Percentiles rank a stretch among this genome's conserved stretches.
phyloP scores from a whole-genome alignment of 345 rosid species.

The Adansonia digitata region DNA sequence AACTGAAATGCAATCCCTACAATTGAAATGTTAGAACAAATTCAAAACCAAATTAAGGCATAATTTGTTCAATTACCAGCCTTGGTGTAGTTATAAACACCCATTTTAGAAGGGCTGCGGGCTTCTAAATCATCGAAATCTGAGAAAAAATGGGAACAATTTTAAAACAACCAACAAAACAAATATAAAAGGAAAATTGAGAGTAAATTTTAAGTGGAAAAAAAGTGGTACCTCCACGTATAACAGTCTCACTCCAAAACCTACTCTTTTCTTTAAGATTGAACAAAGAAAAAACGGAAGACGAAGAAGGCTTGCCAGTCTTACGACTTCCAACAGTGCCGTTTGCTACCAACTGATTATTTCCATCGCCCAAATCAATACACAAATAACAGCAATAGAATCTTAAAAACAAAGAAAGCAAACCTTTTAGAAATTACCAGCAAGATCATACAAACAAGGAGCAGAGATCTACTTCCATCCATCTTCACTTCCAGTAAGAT shows the following conservation, averaged over 20 bases:
- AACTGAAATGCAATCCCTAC: not conserved
- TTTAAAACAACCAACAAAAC: not conserved
- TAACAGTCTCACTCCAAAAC: constrained; percentile 89
- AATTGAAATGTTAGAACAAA: not conserved
- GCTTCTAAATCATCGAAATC: constrained; percentile 74
- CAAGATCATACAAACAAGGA: not conserved
- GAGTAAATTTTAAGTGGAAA: not conserved
- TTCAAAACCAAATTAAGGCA: not conserved
- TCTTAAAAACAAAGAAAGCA: not conserved
- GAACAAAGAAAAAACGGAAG: constrained; percentile 81
- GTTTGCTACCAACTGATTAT: constrained; percentile 34
- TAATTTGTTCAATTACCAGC: constrained; percentile 49
- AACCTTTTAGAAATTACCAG: constrained; percentile 3
- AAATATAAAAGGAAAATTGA: not conserved
- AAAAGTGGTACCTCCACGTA: constrained; percentile 47
- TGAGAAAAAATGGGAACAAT: constrained; percentile 14
- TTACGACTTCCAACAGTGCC: constrained; percentile 35
- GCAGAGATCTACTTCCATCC: constrained; percentile 1
- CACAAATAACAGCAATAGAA: not conserved
- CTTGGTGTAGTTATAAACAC: constrained; percentile 64
- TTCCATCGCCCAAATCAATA: constrained; percentile 17
- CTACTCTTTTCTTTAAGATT: constrained; percentile 80
- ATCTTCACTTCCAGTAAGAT: constrained; percentile 1
- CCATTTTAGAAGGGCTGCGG: constrained; percentile 42
- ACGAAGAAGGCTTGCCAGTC: constrained; percentile 27